Base-by-base conservation (phyloP, 768 basidiomycete genomes). In the Lyophyllum decastes region DNA sequence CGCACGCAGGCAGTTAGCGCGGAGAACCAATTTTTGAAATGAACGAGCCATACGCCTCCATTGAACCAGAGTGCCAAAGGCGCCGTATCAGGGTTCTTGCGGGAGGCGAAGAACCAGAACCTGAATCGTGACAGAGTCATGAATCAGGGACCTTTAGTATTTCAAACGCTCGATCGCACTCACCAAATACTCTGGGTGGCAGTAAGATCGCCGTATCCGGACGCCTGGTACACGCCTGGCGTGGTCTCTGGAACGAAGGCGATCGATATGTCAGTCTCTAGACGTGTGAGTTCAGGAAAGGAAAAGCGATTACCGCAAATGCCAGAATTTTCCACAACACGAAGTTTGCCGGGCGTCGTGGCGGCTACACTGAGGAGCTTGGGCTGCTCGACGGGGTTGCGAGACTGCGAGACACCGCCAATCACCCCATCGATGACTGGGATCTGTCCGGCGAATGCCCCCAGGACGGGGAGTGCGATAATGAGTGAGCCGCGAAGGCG, bases 51-150 rank as follows among this genome's bases (percentile, higher is more conserved):
- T 67, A 80, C 79, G 48, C 85, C 79, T 67, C 86, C 86, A 67
- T 88, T 87, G 58, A 88, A 82, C 87, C 86, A 88, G 9, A 87
- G 73, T 21, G 82, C 75, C 17, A 89, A 75, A n/a, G 87, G 86
- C 0, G 85, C 86, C 0, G 76, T 84, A 22, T 78, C 78, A 0
- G 85, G 78, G 63, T 84, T 82, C 24, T 82, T 81, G n/a, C 86
- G 81, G 0, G 86, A 78, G 12, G 74, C 85, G 61, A 88, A 88
- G 73, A 83, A 88, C 84, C 85, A 87, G 72, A 87, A 88, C 81
- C 85, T 86, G 49, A 3, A 26, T 1, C 7, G 19, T n/a, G 16
- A 38, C 10, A 5, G 30, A 30, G 54, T 40, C 25, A 45, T 1
- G 12, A 4, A 14, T 26, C 2, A 12, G 25, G 16, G 17, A 0